These are phyloP conservation scores for Sambucus nigra DNA, from an alignment of 129 eudicot species.

Conservation along the genomic window DNA sequence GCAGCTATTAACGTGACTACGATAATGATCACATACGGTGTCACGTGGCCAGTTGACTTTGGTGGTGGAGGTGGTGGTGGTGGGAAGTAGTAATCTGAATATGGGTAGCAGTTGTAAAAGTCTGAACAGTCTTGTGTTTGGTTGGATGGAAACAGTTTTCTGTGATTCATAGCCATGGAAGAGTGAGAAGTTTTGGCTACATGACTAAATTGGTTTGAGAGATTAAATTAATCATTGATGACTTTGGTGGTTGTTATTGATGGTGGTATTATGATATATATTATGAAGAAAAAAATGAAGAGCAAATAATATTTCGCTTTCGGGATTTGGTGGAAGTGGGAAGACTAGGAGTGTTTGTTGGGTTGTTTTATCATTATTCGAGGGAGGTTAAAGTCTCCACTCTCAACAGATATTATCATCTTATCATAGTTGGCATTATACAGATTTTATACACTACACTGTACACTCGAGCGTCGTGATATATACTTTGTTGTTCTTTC, in stretches of 20 bases:
- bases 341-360: not conserved
- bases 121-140: constrained; percentile 29
- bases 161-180: constrained; percentile 22
- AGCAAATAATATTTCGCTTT: constrained; percentile 3
- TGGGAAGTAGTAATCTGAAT: constrained; percentile 9
- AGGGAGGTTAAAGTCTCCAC: constrained; percentile 9
- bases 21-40: constrained; percentile 29
- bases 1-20: constrained; percentile 22
- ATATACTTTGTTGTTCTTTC: too few relatives aligned
- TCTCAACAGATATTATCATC: too few relatives aligned
- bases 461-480: too few relatives aligned
- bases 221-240: constrained; percentile 17
- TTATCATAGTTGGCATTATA: too few relatives aligned
- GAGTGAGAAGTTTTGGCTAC: too few relatives aligned
- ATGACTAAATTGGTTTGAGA: too few relatives aligned
- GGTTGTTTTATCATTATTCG: too few relatives aligned
- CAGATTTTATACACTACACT: too few relatives aligned
- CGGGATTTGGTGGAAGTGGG: constrained; percentile 11
- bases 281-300: too few relatives aligned
- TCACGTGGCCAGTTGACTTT: constrained; percentile 16
- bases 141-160: constrained; percentile 32
- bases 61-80: constrained; percentile 12
- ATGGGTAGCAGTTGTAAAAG: constrained; percentile 22
- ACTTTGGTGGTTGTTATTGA: not conserved
- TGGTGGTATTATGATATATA: not conserved